Evolutionary conservation across 352 stramenopile genomes (phyloP).

Genomic region (Pythium insidiosum): DNA sequence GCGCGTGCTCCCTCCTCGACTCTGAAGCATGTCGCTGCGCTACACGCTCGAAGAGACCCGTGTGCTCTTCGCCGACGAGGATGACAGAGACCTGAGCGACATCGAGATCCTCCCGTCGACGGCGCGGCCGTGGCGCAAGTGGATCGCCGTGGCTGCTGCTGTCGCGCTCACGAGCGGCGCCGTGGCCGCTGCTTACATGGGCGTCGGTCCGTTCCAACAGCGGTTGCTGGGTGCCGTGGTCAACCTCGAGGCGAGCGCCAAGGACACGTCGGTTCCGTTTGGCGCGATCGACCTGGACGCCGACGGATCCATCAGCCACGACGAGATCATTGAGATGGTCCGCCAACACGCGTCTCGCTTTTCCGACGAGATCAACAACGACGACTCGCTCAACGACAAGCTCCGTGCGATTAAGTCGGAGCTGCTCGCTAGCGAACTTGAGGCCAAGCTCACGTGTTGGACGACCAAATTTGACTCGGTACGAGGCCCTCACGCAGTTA

Average conservation of each 20-base stretch:
- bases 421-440: not conserved
- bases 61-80: not conserved
- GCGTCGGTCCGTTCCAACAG: too few species aligned
- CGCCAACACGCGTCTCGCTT: not conserved
- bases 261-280: not conserved
- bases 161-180: not conserved
- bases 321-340: not conserved
- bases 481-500: not conserved
- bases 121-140: not conserved
- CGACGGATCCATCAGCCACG: not conserved
- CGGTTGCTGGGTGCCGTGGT: too few species aligned
- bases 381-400: not conserved
- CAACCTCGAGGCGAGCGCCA: not conserved
- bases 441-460: not conserved
- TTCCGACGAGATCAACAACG: not conserved
- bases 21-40: not conserved
- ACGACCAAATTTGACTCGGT: not conserved
- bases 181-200: not conserved
- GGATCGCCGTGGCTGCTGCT: not conserved
- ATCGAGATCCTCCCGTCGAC: not conserved
- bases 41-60: conserved; percentile 7
- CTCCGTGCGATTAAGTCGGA: not conserved
- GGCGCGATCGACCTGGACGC: not conserved
- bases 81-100: not conserved
- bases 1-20: too few species aligned